These are phyloP conservation scores for Trichomonascus vanleenenianus DNA, from an alignment of 805 yeast species.

Conservation along the genomic window DNA sequence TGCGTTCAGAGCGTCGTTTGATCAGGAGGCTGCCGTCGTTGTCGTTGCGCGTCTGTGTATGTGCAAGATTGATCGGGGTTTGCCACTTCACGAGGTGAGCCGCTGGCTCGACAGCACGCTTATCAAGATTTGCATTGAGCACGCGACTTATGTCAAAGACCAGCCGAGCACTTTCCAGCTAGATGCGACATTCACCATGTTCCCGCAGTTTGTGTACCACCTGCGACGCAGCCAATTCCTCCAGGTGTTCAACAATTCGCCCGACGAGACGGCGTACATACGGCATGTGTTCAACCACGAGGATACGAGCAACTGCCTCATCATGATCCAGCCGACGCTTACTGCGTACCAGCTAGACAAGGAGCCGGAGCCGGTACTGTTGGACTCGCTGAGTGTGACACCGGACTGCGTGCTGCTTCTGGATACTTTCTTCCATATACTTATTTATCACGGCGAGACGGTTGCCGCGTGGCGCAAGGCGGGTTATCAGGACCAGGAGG, in stretches of 20 bases:
- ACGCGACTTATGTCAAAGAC: conserved; percentile 80
- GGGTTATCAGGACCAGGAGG: conserved; percentile 81
- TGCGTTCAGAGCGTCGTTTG: conserved; percentile 53
- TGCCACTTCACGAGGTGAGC: conserved; percentile 77
- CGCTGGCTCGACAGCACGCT: conserved; percentile 86
- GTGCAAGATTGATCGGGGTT: conserved; percentile 62
- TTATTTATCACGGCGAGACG: conserved; percentile 86
- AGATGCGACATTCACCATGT: conserved; percentile 67
- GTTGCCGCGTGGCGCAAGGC: conserved; percentile 90
- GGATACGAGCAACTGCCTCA: conserved; percentile 82
- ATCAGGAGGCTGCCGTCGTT: conserved; percentile 95
- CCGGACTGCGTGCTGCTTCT: conserved; percentile 75
- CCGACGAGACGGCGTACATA: conserved; percentile 93
- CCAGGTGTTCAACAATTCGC: conserved; percentile 91
- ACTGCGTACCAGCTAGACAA: conserved; percentile 72
- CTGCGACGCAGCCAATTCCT: conserved; percentile 88
- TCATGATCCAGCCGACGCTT: conserved; percentile 93
- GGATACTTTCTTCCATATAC: conserved; percentile 89
- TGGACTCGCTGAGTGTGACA: conserved; percentile 81
- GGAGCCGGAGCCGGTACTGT: conserved; percentile 79
- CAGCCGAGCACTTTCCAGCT: conserved; percentile 71
- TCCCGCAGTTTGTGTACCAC: conserved; percentile 92
- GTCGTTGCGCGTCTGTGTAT: conserved; percentile 80
- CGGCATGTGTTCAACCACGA: conserved; percentile 82
- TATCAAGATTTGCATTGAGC: conserved; percentile 75